Percentiles rank a stretch among this genome's conserved stretches.
phyloP scores from a whole-genome alignment of 2,329 filamentous ascomycete genomes.

The Lachnellula hyalina region DNA sequence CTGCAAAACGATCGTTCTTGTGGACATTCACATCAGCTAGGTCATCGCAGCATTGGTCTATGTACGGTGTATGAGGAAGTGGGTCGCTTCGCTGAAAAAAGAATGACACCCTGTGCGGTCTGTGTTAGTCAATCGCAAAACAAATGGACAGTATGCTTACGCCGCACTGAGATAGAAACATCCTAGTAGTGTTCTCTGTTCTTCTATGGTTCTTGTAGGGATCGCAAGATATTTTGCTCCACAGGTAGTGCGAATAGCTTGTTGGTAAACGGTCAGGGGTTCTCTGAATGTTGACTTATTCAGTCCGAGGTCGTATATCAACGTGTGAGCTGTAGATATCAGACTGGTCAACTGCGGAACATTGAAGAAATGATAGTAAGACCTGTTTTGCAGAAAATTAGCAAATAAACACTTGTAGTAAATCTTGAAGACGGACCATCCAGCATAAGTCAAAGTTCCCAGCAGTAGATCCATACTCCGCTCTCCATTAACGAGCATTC shows the following conservation, averaged over 20 bases:
- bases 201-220: slow-evolving; percentile 7
- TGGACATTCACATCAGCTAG: not conserved
- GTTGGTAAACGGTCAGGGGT: not conserved
- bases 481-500: slow-evolving; percentile 12
- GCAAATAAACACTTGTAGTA: not conserved
- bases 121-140: not conserved
- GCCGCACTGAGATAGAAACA: slow-evolving; percentile 13
- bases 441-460: slow-evolving; percentile 11
- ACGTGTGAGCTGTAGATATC: slow-evolving; percentile 5
- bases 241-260: not conserved
- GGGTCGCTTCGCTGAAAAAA: slow-evolving; percentile 16
- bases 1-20: slow-evolving; percentile 6
- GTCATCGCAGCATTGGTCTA: slow-evolving; percentile 15
- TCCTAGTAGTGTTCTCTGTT: slow-evolving; percentile 14
- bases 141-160: slow-evolving; percentile 3
- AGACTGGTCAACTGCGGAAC: slow-evolving; percentile 12
- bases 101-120: slow-evolving; percentile 5
- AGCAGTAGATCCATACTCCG: slow-evolving; percentile 17
- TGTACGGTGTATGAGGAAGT: slow-evolving; percentile 8
- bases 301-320: slow-evolving; percentile 17
- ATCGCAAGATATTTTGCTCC: not conserved
- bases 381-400: slow-evolving; percentile 7
- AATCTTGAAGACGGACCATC: slow-evolving; percentile 10
- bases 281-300: slow-evolving; percentile 4
- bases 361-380: slow-evolving; percentile 11